phyloP scores from a whole-genome alignment of 345 rosid genomes.

The Mangifera indica region DNA sequence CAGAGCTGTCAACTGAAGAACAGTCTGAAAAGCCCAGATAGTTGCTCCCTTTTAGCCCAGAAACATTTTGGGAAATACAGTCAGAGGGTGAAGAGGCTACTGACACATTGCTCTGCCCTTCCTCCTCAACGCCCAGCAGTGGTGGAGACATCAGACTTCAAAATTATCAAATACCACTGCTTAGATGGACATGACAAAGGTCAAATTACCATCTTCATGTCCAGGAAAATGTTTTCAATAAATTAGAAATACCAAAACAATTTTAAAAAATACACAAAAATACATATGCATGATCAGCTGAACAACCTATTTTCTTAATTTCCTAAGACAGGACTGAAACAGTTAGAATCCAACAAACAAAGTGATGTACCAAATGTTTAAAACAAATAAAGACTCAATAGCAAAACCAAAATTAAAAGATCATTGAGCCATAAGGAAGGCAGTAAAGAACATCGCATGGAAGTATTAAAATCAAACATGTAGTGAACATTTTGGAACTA shows the following conservation, averaged over 20 bases:
- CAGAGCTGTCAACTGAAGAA: conserved; percentile 76
- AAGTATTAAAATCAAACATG: background rate
- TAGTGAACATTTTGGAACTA: background rate
- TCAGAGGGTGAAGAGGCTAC: conserved; percentile 46
- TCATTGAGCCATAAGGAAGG: background rate
- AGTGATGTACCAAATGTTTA: background rate
- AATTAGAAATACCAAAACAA: background rate
- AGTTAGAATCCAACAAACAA: background rate
- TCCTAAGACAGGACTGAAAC: background rate
- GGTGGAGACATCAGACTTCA: conserved; percentile 69
- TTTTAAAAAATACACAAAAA: background rate
- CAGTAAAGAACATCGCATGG: background rate
- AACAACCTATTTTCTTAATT: background rate
- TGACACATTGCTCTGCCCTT: conserved; percentile 44
- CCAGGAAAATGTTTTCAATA: background rate
- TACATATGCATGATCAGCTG: background rate
- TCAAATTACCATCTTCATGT: conserved; percentile 7
- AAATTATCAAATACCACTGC: conserved; percentile 26
- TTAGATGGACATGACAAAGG: background rate
- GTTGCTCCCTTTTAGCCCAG: conserved; percentile 61
- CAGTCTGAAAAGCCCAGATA: conserved; percentile 75
- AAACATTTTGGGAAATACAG: conserved; percentile 38
- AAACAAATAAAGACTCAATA: background rate
- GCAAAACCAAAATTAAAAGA: background rate
- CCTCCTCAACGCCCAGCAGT: conserved; percentile 54